Percentiles rank a stretch among this genome's conserved stretches.
Evolutionary conservation across 78 protist genomes (phyloP).

Genomic region (Capsaspora owczarzaki): DNA sequence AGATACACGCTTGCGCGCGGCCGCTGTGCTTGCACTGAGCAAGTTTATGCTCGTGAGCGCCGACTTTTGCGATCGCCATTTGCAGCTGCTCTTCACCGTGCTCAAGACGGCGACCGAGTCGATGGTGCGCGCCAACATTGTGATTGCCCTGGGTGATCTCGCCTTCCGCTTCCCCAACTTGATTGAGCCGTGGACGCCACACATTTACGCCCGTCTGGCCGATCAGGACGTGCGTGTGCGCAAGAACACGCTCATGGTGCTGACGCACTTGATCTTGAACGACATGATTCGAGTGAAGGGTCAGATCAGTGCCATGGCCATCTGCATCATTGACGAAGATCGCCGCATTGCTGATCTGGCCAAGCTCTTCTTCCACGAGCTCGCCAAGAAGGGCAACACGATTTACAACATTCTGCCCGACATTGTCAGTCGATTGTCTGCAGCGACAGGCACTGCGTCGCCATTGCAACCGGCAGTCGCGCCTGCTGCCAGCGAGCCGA

Average conservation of each 20-base stretch:
- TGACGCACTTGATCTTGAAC: constrained; percentile 85
- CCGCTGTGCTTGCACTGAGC: constrained; percentile 59
- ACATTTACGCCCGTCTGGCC: constrained; percentile 44
- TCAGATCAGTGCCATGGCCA: constrained; percentile 56
- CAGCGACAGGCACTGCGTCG: too few relatives aligned
- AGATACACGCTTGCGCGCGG: constrained; percentile 19
- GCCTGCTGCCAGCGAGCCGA: not conserved
- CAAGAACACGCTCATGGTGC: constrained; percentile 73
- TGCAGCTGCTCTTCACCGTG: constrained; percentile 56
- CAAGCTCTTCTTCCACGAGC: constrained; percentile 52
- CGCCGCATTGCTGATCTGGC: constrained; percentile 36
- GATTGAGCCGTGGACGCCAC: constrained; percentile 82
- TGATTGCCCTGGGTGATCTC: constrained; percentile 84
- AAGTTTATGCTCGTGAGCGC: constrained; percentile 62
- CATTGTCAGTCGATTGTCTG: constrained; percentile 44
- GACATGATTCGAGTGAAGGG: constrained; percentile 77
- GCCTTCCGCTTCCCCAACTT: constrained; percentile 70
- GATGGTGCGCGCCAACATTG: constrained; percentile 63
- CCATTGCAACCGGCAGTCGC: not conserved
- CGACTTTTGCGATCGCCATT: constrained; percentile 43
- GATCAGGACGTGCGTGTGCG: constrained; percentile 71
- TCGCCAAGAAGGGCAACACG: constrained; percentile 31
- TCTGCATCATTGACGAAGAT: constrained; percentile 51
- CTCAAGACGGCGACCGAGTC: constrained; percentile 9
- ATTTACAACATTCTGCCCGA: constrained; percentile 88